Evolutionary conservation across 2,329 filamentous ascomycete genomes (phyloP).

Genomic region (Corinectria fuckeliana): DNA sequence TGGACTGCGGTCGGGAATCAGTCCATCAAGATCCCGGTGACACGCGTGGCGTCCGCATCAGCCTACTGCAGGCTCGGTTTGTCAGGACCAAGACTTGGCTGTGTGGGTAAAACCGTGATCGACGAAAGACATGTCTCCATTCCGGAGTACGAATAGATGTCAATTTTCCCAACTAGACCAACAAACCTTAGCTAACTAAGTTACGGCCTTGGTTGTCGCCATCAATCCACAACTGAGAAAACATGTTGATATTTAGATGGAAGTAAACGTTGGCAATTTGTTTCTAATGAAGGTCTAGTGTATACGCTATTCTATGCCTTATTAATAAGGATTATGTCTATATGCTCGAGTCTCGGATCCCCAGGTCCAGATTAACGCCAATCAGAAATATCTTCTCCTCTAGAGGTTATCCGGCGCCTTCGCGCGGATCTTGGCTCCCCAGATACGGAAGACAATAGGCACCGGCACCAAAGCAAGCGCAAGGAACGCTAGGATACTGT

Average conservation of each 20-base stretch:
- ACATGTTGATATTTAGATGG: no score
- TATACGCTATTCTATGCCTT: background rate
- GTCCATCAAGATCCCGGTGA: slow-evolving; percentile 5
- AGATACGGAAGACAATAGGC: slow-evolving; percentile 21
- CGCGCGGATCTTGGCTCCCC: slow-evolving; percentile 32
- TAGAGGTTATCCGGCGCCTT: slow-evolving; percentile 32
- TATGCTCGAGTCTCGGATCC: background rate
- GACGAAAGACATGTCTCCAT: background rate
- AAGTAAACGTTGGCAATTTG: background rate
- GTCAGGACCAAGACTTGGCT: slow-evolving; percentile 7
- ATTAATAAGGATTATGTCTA: background rate
- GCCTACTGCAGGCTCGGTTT: slow-evolving; percentile 9
- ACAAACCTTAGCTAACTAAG: no score
- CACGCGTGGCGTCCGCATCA: slow-evolving; percentile 1
- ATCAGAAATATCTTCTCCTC: background rate
- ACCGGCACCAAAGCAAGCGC: slow-evolving; percentile 34
- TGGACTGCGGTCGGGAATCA: slow-evolving; percentile 6
- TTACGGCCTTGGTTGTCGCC: background rate
- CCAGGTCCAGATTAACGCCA: background rate
- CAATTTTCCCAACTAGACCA: no score
- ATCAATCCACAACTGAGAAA: no score
- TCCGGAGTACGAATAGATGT: no score
- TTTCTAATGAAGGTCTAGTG: background rate
- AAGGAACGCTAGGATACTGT: slow-evolving; percentile 53
- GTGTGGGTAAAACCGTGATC: slow-evolving; percentile 12